Evolutionary conservation across 306 rosid genomes (phyloP).

Genomic region (Citrullus amarus): DNA sequence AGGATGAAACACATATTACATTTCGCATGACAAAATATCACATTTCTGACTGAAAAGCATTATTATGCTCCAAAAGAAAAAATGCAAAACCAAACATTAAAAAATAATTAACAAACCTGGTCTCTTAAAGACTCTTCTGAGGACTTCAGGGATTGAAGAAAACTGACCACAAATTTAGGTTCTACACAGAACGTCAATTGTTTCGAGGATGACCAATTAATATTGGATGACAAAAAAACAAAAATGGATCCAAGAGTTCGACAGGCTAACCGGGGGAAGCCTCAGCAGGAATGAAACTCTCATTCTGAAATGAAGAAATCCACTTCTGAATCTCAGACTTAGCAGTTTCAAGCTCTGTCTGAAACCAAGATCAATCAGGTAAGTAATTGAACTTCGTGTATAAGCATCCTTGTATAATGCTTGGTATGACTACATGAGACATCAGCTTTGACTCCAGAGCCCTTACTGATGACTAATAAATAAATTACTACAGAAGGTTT

Average conservation of each 20-base stretch:
- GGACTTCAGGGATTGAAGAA: conserved; percentile 69
- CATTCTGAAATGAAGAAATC: conserved; percentile 65
- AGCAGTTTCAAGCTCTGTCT: conserved; percentile 68
- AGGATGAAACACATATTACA: conserved; percentile 9
- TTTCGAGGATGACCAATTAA: not conserved
- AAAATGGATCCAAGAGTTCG: not conserved
- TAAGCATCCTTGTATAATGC: not conserved
- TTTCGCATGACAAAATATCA: not conserved
- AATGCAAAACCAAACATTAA: not conserved
- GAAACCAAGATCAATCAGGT: conserved; percentile 14
- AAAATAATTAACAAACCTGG: conserved; percentile 42
- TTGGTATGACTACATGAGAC: not conserved
- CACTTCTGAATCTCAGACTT: conserved; percentile 66
- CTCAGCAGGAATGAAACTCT: conserved; percentile 58
- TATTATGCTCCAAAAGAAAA: not conserved
- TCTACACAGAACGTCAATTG: conserved; percentile 28
- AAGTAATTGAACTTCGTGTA: not conserved
- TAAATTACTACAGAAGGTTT: not conserved
- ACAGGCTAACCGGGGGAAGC: conserved; percentile 53
- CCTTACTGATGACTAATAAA: not conserved
- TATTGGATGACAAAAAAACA: not conserved
- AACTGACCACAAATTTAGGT: conserved; percentile 58
- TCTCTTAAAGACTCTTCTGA: conserved; percentile 80
- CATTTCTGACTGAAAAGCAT: not conserved
- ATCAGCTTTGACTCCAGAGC: not conserved